phyloP scores from a whole-genome alignment of 768 basidiomycete species.

The Kondoa malvinella region DNA sequence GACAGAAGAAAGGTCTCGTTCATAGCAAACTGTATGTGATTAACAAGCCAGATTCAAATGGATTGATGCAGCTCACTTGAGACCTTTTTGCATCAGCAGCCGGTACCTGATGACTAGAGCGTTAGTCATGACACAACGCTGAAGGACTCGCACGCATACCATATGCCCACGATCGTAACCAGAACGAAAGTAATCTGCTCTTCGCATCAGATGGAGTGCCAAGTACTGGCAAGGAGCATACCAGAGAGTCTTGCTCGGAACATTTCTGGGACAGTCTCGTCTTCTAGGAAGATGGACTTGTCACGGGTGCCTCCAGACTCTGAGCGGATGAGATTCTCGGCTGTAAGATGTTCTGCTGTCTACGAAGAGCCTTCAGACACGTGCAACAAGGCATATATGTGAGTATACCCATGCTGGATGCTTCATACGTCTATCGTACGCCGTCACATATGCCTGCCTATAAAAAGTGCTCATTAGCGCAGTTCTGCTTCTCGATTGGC shows the following conservation, averaged over 20 bases:
- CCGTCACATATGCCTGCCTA: conserved; percentile 68
- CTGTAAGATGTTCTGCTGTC: conserved; percentile 78
- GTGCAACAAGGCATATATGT: neutral
- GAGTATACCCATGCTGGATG: conserved; percentile 75
- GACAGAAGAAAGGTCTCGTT: conserved; percentile 85
- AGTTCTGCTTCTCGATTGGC: neutral
- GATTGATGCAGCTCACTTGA: conserved; percentile 39
- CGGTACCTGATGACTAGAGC: conserved; percentile 44
- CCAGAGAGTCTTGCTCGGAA: conserved; percentile 62
- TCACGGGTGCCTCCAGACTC: conserved; percentile 45
- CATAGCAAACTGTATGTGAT: conserved; percentile 55
- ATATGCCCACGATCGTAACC: conserved; percentile 57
- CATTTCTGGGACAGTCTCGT: conserved; percentile 50
- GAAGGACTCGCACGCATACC: conserved; percentile 35
- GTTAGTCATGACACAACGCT: conserved; percentile 8
- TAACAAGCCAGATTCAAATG: neutral
- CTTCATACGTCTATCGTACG: conserved; percentile 71
- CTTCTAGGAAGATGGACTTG: conserved; percentile 67
- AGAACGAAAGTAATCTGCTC: conserved; percentile 50
- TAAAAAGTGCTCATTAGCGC: neutral
- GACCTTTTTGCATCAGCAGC: conserved; percentile 88
- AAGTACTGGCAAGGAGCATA: neutral
- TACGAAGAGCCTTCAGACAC: conserved; percentile 28
- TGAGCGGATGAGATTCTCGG: conserved; percentile 29
- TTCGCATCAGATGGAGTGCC: neutral